A percentile compares a stretch with the other conserved stretches of the same genome.
Conservation (phyloP, 257 asterid genomes). For the Galeopsis tetrahit region DNA sequence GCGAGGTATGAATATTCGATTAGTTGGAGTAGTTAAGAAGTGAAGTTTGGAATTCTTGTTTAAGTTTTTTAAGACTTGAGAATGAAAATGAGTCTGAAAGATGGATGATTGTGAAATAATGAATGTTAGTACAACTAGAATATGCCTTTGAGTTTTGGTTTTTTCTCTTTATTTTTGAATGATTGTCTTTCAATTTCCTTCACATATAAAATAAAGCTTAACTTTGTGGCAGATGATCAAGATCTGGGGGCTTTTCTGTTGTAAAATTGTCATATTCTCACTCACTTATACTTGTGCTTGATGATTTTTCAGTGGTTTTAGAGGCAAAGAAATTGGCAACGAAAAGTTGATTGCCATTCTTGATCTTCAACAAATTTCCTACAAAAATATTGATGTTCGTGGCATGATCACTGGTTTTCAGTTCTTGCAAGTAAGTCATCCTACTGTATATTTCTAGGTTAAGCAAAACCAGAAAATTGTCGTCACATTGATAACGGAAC, state of each 20-base stretch:
- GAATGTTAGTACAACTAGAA: background rate
- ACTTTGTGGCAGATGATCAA: background rate
- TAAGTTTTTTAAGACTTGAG: background rate
- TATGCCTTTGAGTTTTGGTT: background rate
- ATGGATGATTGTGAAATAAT: background rate
- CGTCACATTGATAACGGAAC: background rate
- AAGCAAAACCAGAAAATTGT: background rate
- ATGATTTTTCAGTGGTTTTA: constrained; percentile 54
- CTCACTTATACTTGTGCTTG: constrained; percentile 27
- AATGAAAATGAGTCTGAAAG: background rate
- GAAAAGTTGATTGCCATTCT: constrained; percentile 63
- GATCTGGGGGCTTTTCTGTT: background rate
- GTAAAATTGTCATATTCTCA: background rate
- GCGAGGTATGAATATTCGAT: constrained; percentile 60
- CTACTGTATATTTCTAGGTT: background rate
- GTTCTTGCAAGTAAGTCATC: constrained; percentile 68
- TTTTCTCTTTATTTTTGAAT: background rate
- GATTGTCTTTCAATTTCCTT: background rate
- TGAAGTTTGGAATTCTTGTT: background rate
- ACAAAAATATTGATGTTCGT: constrained; percentile 73
- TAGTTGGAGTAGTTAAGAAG: background rate
- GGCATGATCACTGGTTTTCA: constrained; percentile 77
- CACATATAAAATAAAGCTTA: background rate
- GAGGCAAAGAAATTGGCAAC: constrained; percentile 65
- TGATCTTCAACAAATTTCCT: constrained; percentile 63